Conservation (phyloP, 2,329 filamentous ascomycete genomes). For the Ophiostoma piceae region DNA sequence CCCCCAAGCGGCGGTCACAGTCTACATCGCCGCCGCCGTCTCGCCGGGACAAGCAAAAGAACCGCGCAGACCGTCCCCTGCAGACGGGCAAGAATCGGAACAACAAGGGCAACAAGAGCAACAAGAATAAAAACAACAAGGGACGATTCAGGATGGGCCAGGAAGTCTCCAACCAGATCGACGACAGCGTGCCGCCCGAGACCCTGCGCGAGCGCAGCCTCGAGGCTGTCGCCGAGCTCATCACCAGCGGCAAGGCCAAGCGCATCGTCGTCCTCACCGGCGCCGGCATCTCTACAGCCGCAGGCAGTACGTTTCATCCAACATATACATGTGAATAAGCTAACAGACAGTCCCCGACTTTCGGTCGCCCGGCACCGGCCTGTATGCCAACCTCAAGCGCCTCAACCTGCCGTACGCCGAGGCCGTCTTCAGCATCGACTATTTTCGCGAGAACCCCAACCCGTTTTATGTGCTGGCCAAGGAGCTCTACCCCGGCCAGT, state of each 20-base stretch:
- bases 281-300: slow-evolving; percentile 76
- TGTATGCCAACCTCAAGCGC: slow-evolving; percentile 86
- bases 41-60: slow-evolving; percentile 21
- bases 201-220: slow-evolving; percentile 66
- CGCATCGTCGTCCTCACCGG: slow-evolving; percentile 85
- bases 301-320: slow-evolving; percentile 52
- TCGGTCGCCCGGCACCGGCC: slow-evolving; percentile 82
- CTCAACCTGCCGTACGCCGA: slow-evolving; percentile 84
- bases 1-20: slow-evolving; percentile 24
- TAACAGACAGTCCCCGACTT: slow-evolving; percentile 72
- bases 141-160: slow-evolving; percentile 64
- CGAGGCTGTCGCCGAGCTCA: slow-evolving; percentile 71
- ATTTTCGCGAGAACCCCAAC: slow-evolving; percentile 75
- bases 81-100: slow-evolving; percentile 16
- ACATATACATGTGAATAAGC: too few relatives aligned
- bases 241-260: slow-evolving; percentile 61
- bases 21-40: slow-evolving; percentile 19
- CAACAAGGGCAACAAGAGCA: slow-evolving; percentile 5
- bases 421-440: slow-evolving; percentile 88
- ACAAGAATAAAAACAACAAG: neutral
- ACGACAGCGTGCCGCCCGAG: slow-evolving; percentile 57
- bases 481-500: slow-evolving; percentile 88
- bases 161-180: slow-evolving; percentile 64
- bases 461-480: slow-evolving; percentile 91
- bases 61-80: slow-evolving; percentile 17